Conservation (phyloP, 1,284 basidiomycete species). For the Vanrija sp. region DNA sequence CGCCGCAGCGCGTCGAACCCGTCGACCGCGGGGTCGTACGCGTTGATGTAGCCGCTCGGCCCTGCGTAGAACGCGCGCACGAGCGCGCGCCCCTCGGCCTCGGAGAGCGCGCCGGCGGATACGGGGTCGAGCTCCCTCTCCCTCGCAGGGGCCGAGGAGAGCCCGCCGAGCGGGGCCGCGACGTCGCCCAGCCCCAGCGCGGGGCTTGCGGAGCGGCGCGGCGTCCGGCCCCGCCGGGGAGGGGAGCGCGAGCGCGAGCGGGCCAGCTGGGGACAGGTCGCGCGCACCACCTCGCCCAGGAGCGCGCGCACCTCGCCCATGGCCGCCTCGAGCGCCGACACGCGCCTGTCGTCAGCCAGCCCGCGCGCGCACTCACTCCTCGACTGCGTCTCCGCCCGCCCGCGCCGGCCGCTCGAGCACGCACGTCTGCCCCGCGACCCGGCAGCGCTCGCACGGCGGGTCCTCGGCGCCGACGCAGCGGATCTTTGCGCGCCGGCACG, state of each 20-base stretch:
- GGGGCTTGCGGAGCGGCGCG: background rate
- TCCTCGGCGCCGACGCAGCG: slow-evolving; percentile 62
- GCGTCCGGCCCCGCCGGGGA: background rate
- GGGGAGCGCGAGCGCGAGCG: background rate
- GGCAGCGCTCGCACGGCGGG: slow-evolving; percentile 77
- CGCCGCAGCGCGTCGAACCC: slow-evolving; percentile 56
- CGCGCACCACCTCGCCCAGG: slow-evolving; percentile 67
- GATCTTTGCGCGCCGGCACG: slow-evolving; percentile 53
- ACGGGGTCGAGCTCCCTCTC: slow-evolving; percentile 15
- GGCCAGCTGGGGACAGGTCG: slow-evolving; percentile 3
- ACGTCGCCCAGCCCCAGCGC: slow-evolving; percentile 15
- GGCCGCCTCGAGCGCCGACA: slow-evolving; percentile 71
- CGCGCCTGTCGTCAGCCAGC: slow-evolving; percentile 57
- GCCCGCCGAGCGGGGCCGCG: slow-evolving; percentile 18
- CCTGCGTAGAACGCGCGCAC: slow-evolving; percentile 77
- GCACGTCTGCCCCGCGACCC: slow-evolving; percentile 73
- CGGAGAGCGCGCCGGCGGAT: slow-evolving; percentile 58
- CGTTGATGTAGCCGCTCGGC: slow-evolving; percentile 76
- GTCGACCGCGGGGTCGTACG: slow-evolving; percentile 68
- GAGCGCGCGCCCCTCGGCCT: slow-evolving; percentile 68
- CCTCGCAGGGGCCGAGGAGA: slow-evolving; percentile 1
- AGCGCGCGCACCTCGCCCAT: slow-evolving; percentile 69
- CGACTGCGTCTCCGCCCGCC: slow-evolving; percentile 54
- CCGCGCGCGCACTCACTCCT: slow-evolving; percentile 55
- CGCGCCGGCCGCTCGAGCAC: slow-evolving; percentile 76